These are phyloP conservation scores for Silene conica DNA, from an alignment of 148 eudicot genomes.

Conservation along the genomic window DNA sequence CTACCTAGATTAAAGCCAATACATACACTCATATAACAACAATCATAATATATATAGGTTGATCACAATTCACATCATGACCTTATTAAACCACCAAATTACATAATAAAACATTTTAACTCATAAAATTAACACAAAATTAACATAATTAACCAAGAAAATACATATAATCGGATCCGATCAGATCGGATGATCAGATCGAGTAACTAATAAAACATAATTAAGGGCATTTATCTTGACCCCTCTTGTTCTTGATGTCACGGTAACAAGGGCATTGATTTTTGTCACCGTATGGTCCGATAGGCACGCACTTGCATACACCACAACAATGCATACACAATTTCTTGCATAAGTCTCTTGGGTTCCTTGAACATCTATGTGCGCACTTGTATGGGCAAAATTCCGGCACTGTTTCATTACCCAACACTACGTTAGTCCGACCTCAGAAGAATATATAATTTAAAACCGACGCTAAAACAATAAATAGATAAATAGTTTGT, in stretches of 20 bases:
- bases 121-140: not conserved
- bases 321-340: slow-evolving; percentile 27
- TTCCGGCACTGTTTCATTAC: slow-evolving; percentile 19
- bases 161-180: not conserved
- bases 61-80: not conserved
- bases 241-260: slow-evolving; percentile 21
- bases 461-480: no score
- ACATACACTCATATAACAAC: no score
- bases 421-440: no score
- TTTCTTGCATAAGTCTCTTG: slow-evolving; percentile 25
- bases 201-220: not conserved
- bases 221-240: slow-evolving; percentile 31
- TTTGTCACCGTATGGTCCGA: slow-evolving; percentile 26
- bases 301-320: slow-evolving; percentile 26
- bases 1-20: not conserved
- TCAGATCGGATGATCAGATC: no score
- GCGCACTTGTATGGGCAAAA: slow-evolving; percentile 19
- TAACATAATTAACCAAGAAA: not conserved
- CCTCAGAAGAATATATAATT: no score
- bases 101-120: not conserved
- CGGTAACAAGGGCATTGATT: slow-evolving; percentile 30
- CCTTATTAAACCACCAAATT: not conserved
- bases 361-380: slow-evolving; percentile 29
- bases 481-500: no score
- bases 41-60: not conserved